Percentiles rank a stretch among this genome's conserved stretches.
phyloP scores from a whole-genome alignment of 2,329 filamentous ascomycete genomes.

The Microcyclospora pomicola region DNA sequence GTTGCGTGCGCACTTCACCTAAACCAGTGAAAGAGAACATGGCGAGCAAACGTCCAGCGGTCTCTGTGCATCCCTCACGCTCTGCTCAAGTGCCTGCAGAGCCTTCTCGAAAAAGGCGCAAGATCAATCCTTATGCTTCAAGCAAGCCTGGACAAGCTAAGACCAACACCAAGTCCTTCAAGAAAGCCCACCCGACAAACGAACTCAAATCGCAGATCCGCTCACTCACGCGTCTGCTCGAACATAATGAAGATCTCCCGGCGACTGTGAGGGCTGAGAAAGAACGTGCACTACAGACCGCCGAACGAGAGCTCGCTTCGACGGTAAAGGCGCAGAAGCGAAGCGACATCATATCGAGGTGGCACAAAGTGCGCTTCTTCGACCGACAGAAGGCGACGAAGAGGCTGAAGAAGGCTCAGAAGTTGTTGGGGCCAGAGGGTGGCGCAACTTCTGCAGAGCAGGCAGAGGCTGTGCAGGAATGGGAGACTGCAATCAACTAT shows the following conservation, averaged over 20 bases:
- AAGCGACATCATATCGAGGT: conserved; percentile 59
- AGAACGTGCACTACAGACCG: conserved; percentile 56
- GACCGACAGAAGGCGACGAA: conserved; percentile 64
- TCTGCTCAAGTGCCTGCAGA: conserved; percentile 11
- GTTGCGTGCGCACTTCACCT: not conserved
- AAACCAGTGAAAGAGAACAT: conserved; percentile 5
- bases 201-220: conserved; percentile 58
- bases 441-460: conserved; percentile 22
- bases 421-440: conserved; percentile 34
- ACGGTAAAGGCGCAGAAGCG: conserved; percentile 47
- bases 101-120: conserved; percentile 10
- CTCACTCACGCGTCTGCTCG: conserved; percentile 52
- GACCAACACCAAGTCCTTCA: conserved; percentile 12
- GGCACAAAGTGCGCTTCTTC: conserved; percentile 76
- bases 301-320: conserved; percentile 49
- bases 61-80: conserved; percentile 15
- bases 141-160: conserved; percentile 3
- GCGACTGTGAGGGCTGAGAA: conserved; percentile 54
- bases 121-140: conserved; percentile 6
- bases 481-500: conserved; percentile 64
- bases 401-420: conserved; percentile 50
- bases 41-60: conserved; percentile 13
- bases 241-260: conserved; percentile 45
- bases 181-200: conserved; percentile 31
- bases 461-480: conserved; percentile 20